Evolutionary conservation across 352 stramenopile genomes (phyloP).

Genomic region (Phytophthora crassamura): DNA sequence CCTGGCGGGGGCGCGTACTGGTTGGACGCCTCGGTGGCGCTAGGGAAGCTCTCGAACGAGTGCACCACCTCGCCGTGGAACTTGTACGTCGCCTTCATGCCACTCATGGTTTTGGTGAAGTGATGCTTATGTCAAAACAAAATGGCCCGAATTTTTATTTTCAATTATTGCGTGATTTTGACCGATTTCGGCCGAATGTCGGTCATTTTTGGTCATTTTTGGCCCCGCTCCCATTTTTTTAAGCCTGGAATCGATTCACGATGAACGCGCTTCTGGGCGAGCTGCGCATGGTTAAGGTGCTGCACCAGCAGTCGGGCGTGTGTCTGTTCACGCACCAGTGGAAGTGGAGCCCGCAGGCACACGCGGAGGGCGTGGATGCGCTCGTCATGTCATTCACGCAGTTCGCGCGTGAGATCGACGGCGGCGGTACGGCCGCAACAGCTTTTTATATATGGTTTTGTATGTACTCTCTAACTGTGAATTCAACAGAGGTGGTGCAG

Average conservation of each 20-base stretch:
- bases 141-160: too few species aligned
- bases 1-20: slow-evolving; percentile 51
- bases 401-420: slow-evolving; percentile 88
- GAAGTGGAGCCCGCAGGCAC: slow-evolving; percentile 82
- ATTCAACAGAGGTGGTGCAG: slow-evolving; percentile 63
- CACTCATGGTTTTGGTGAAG: slow-evolving; percentile 43
- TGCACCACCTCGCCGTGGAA: slow-evolving; percentile 78
- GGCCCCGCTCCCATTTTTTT: too few species aligned
- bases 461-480: slow-evolving; percentile 35
- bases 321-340: slow-evolving; percentile 83
- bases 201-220: too few species aligned
- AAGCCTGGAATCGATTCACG: slow-evolving; percentile 10
- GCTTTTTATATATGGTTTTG: slow-evolving; percentile 7
- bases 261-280: slow-evolving; percentile 52
- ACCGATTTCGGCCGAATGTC: too few species aligned
- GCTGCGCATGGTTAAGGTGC: slow-evolving; percentile 78
- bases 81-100: slow-evolving; percentile 66
- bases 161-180: too few species aligned
- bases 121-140: too few species aligned
- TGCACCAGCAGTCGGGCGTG: slow-evolving; percentile 69
- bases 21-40: slow-evolving; percentile 61
- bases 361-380: slow-evolving; percentile 73
- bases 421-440: slow-evolving; percentile 47
- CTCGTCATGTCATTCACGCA: slow-evolving; percentile 87
- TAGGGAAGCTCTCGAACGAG: slow-evolving; percentile 73